Conservation (phyloP, 2,329 filamentous ascomycete species). For the Emmonsiellopsis sp. region DNA sequence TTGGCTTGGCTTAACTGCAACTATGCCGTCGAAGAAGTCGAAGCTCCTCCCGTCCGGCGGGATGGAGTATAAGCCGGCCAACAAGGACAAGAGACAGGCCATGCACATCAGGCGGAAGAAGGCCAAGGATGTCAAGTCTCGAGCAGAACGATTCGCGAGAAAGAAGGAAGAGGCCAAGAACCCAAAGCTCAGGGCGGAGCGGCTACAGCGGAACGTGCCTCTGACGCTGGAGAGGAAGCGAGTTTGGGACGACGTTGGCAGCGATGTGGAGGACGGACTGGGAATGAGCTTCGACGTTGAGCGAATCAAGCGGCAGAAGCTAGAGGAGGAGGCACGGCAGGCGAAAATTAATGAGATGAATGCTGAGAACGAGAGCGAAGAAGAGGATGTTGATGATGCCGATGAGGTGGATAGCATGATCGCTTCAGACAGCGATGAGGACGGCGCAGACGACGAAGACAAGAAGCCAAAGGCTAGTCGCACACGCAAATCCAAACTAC, state of each 20-base stretch:
- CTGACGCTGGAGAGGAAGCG: slow-evolving; percentile 78
- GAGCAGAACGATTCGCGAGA: slow-evolving; percentile 66
- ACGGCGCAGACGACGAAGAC: slow-evolving; percentile 33
- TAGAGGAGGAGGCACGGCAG: slow-evolving; percentile 31
- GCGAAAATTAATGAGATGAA: not conserved
- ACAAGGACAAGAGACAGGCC: slow-evolving; percentile 71
- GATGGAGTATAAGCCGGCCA: slow-evolving; percentile 51
- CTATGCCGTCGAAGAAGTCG: slow-evolving; percentile 44
- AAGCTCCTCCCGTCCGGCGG: slow-evolving; percentile 37
- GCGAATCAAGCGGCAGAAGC: slow-evolving; percentile 39
- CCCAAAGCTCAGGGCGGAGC: slow-evolving; percentile 62
- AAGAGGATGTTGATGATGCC: slow-evolving; percentile 38
- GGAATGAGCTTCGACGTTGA: slow-evolving; percentile 41
- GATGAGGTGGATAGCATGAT: slow-evolving; percentile 71
- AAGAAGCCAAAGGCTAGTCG: slow-evolving; percentile 14
- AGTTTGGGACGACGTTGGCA: slow-evolving; percentile 72
- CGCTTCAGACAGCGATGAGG: slow-evolving; percentile 46
- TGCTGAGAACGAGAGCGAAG: slow-evolving; percentile 28
- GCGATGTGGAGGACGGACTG: slow-evolving; percentile 37
- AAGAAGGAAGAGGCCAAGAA: slow-evolving; percentile 82
- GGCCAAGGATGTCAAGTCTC: slow-evolving; percentile 60
- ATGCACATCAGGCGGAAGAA: slow-evolving; percentile 76
- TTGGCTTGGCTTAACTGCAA: not conserved
- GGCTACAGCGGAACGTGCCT: slow-evolving; percentile 70
- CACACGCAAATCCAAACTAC: slow-evolving; percentile 27